Conservation (phyloP, 2,329 filamentous ascomycete genomes). For the Trichoderma sp. region DNA sequence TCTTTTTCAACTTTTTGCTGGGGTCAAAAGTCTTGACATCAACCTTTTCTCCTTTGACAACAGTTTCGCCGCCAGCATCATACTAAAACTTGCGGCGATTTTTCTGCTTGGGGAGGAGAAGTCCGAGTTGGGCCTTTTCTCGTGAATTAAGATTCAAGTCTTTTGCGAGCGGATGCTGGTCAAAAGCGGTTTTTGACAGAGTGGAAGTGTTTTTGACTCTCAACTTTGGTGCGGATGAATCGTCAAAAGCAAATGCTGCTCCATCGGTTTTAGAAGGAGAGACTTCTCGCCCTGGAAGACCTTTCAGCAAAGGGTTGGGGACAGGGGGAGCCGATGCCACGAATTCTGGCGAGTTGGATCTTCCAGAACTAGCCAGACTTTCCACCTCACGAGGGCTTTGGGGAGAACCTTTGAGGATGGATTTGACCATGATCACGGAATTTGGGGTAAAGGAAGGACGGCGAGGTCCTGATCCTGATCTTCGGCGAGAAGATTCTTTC, state of each 20-base stretch:
- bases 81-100: constrained; percentile 38
- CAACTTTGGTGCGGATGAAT: constrained; percentile 29
- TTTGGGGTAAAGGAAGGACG: neutral
- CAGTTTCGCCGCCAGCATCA: constrained; percentile 33
- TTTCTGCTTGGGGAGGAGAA: constrained; percentile 35
- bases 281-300: constrained; percentile 40
- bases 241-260: constrained; percentile 36
- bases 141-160: constrained; percentile 29
- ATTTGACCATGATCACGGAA: constrained; percentile 1
- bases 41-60: constrained; percentile 15
- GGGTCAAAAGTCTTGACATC: neutral
- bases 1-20: constrained; percentile 1
- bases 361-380: constrained; percentile 10
- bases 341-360: constrained; percentile 1
- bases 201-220: constrained; percentile 33
- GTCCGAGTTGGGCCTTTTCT: constrained; percentile 33
- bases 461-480: neutral
- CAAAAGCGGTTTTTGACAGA: constrained; percentile 34
- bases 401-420: constrained; percentile 12
- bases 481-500: neutral
- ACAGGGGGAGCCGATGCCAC: constrained; percentile 19
- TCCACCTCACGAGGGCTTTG: constrained; percentile 18
- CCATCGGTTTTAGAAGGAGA: constrained; percentile 39
- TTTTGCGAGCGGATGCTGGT: constrained; percentile 37
- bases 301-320: constrained; percentile 43